Evolutionary conservation across 257 asterid species (phyloP).

Genomic region (Solanum sitiens): DNA sequence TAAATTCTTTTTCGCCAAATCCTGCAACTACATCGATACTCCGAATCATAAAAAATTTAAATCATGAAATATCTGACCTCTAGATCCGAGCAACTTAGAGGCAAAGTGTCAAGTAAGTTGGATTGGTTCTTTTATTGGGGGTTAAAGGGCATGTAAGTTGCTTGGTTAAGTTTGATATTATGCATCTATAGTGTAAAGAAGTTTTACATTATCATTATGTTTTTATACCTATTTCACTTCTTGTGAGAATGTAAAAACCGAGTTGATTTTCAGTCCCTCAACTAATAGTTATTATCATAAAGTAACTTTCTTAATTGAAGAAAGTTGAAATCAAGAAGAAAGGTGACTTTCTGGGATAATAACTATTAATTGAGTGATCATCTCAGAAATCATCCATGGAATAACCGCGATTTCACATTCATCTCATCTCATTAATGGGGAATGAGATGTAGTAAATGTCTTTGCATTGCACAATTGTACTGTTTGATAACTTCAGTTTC

Average conservation of each 20-base stretch:
- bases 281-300: not conserved
- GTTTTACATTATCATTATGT: not conserved
- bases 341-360: not conserved
- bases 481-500: not conserved
- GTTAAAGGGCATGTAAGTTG: not conserved
- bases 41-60: not conserved
- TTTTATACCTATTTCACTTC: not conserved
- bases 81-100: not conserved
- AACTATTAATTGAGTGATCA: not conserved
- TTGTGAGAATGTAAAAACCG: not conserved
- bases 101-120: not conserved
- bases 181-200: not conserved
- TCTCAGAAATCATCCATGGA: no score
- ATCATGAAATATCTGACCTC: not conserved
- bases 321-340: not conserved
- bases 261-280: not conserved
- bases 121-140: not conserved
- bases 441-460: not conserved
- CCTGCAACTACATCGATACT: not conserved
- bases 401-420: no score
- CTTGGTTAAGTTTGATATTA: not conserved
- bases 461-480: not conserved
- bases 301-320: not conserved
- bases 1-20: not conserved
- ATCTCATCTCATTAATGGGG: not conserved